Base-by-base conservation (phyloP, 75 land plant genomes). In the Cupressus sempervirens region DNA sequence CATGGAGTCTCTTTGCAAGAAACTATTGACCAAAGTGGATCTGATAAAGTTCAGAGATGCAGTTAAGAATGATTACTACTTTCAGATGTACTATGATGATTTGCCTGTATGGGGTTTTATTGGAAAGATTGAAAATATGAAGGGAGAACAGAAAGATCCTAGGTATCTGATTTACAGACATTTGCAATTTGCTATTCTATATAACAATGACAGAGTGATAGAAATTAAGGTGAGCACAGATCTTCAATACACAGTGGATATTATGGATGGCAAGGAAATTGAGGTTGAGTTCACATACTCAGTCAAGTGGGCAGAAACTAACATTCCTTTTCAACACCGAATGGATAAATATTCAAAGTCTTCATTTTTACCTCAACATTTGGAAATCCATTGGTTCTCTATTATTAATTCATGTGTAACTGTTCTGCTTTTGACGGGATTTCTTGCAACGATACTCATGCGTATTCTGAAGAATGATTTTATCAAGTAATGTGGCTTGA, bases 41-140 rank as follows among this genome's bases (percentile, higher is more conserved):
- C 84, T 93, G 38, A 53, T 74, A 7, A 88, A 89, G 87, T 95
- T 97, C 86, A 84, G 92, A 75, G 86, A 89, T 50, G 99, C 97
- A 65, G 91, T 95, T 45, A 80, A 79, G 40, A 86, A 92, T 80
- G 99, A 95, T 70, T 97, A 91, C 85, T 97, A 97, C 90, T 97
- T 93, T 67, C 99, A 97, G 92, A 94, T 97, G 99, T 95, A 92
- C 86, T 95, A 93, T 88, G 99, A 97, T 91, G 97, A 95, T 85
- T 93, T 97, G 68, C 99, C 97, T 18, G 43, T 95, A 3, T 97
- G 99, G 99, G 99, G 94, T 2, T 97, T 94, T 86, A 70, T 97
- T 26, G 99, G 99, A 45, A 97, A 94, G 84, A 83, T 92, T 79
- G 94, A 94, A 36, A 73, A 87, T 36, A 86, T 86, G 50, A 84